Evolutionary conservation across 176 grass and related monocot genomes (phyloP).

Genomic region (Oryza meyeriana): DNA sequence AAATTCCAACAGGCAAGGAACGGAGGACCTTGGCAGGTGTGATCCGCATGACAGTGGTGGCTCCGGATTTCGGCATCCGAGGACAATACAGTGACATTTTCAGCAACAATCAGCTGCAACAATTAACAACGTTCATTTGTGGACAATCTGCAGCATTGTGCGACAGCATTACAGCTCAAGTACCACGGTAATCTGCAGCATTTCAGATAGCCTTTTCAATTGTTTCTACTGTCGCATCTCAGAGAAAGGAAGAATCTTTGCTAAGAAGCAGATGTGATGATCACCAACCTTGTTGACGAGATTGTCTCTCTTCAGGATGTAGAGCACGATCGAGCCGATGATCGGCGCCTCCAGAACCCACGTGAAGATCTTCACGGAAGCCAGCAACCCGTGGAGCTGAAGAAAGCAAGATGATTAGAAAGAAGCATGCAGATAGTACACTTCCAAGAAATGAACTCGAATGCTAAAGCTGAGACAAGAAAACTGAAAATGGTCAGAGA

Average conservation of each 20-base stretch:
- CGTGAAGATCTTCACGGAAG: conserved; percentile 69
- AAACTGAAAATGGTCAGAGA: not conserved
- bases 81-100: conserved; percentile 45
- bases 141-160: not conserved
- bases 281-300: conserved; percentile 85
- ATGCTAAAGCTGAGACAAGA: not conserved
- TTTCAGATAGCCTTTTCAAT: not conserved
- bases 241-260: too few relatives aligned
- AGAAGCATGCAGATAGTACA: not conserved
- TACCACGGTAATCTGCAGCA: not conserved
- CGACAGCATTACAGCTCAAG: not conserved
- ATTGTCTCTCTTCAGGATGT: conserved; percentile 72
- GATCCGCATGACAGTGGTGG: conserved; percentile 61
- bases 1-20: not conserved
- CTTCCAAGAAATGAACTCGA: not conserved
- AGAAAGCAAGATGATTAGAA: not conserved
- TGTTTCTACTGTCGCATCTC: not conserved
- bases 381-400: conserved; percentile 84
- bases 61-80: conserved; percentile 67
- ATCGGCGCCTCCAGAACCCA: conserved; percentile 74
- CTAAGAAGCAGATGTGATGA: not conserved
- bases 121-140: not conserved
- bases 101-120: not conserved
- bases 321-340: conserved; percentile 50
- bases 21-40: conserved; percentile 43